These are phyloP conservation scores for Tolypocladium amazonense DNA, from an alignment of 2,329 filamentous ascomycete genomes.

Conservation along the genomic window DNA sequence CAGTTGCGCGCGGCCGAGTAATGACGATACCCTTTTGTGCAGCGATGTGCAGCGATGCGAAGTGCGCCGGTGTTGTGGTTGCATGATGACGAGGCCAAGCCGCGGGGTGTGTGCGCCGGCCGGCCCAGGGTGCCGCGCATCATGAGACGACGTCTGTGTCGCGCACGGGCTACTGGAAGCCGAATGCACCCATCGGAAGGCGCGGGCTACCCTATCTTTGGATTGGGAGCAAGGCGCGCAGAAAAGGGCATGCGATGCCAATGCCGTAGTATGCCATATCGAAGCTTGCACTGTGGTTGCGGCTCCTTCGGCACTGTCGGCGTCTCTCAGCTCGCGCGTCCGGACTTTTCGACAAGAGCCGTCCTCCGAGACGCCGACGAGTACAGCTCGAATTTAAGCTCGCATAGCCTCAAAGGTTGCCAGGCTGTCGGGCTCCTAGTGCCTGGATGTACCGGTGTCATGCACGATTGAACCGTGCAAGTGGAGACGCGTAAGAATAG, in stretches of 20 bases:
- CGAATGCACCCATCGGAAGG: background rate
- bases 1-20: background rate
- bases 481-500: background rate
- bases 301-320: background rate
- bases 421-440: background rate
- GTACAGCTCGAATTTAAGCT: background rate
- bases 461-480: background rate
- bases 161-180: background rate
- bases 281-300: background rate
- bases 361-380: background rate
- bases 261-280: no score
- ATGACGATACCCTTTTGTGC: conserved; percentile 4
- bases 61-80: background rate
- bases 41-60: background rate
- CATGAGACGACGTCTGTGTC: background rate
- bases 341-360: background rate
- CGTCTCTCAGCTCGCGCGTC: background rate
- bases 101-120: background rate
- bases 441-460: background rate
- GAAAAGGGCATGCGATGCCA: background rate
- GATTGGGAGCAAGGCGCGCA: background rate
- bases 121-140: background rate
- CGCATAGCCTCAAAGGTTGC: background rate
- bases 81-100: background rate
- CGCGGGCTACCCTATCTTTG: background rate